Conservation (phyloP, 2,329 filamentous ascomycete genomes). For the Pseudomassariella vexata region DNA sequence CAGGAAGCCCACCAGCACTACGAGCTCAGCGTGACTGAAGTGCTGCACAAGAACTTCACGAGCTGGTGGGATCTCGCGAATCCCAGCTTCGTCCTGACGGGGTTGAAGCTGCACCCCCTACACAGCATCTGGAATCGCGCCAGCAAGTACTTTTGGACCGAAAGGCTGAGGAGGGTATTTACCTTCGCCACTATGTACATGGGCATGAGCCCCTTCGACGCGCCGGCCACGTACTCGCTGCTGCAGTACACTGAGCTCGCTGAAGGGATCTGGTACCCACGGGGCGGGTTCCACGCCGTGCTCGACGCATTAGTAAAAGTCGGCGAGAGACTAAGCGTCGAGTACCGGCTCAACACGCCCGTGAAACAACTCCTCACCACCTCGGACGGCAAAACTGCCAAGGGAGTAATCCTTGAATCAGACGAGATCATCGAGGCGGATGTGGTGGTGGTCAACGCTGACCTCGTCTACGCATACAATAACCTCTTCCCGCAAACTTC, state of each 20-base stretch:
- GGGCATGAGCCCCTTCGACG: constrained; percentile 74
- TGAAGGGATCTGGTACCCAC: constrained; percentile 72
- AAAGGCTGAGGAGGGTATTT: constrained; percentile 63
- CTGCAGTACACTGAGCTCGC: constrained; percentile 71
- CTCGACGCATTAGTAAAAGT: constrained; percentile 59
- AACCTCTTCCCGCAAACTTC: constrained; percentile 53
- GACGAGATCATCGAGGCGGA: constrained; percentile 58
- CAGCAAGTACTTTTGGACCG: constrained; percentile 62
- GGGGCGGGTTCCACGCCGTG: constrained; percentile 63
- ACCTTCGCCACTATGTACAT: constrained; percentile 80
- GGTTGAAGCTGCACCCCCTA: constrained; percentile 62
- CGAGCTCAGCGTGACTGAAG: constrained; percentile 59
- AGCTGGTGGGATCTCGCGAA: constrained; percentile 50
- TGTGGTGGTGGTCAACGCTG: constrained; percentile 65
- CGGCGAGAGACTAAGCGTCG: constrained; percentile 54
- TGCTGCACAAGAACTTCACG: constrained; percentile 64
- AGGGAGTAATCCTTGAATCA: constrained; percentile 52
- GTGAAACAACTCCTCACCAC: constrained; percentile 51
- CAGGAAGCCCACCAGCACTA: constrained; percentile 65
- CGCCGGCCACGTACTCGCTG: constrained; percentile 67
- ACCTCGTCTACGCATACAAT: constrained; percentile 69
- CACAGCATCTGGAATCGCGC: constrained; percentile 64
- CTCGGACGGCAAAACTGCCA: constrained; percentile 43
- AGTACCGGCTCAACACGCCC: constrained; percentile 54
- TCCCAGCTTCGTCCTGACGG: constrained; percentile 50